Percentiles rank a stretch among this genome's conserved stretches.
Evolutionary conservation across 164 flowering plant species (phyloP).

Genomic region (Tetrastigma voinierianum): DNA sequence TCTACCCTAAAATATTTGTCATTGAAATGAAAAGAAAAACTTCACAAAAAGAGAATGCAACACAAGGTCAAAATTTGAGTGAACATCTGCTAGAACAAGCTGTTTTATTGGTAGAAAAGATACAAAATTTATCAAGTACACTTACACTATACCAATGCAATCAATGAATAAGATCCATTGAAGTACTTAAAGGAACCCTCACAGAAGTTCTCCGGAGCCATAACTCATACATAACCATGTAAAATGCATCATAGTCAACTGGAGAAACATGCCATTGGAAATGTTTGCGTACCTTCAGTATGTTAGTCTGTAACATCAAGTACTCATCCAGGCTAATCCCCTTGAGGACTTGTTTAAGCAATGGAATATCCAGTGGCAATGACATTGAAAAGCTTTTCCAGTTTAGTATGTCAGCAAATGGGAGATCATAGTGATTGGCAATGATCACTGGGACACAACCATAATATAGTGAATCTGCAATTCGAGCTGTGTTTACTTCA

Average conservation of each 20-base stretch:
- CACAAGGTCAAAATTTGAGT: too few relatives aligned
- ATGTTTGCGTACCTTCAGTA: conserved; percentile 66
- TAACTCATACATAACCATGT: conserved; percentile 83
- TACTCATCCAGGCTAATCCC: conserved; percentile 40
- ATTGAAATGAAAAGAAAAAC: too few relatives aligned
- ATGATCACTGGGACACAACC: conserved; percentile 83
- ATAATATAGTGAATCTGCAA: conserved; percentile 69
- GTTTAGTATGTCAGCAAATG: conserved; percentile 63
- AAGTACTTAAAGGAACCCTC: conserved; percentile 23
- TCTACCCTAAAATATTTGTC: too few relatives aligned
- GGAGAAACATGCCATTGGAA: conserved; percentile 67
- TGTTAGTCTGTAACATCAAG: conserved; percentile 42
- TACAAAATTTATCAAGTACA: too few relatives aligned
- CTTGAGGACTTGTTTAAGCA: conserved; percentile 57
- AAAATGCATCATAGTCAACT: conserved; percentile 65
- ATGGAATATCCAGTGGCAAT: conserved; percentile 67
- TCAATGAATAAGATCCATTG: background rate
- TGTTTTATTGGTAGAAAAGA: too few relatives aligned
- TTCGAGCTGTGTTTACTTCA: conserved; percentile 86
- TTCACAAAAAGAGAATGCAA: background rate
- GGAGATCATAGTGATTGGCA: conserved; percentile 83
- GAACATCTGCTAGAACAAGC: too few relatives aligned
- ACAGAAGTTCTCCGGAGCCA: conserved; percentile 70
- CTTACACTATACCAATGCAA: background rate
- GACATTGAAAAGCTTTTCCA: conserved; percentile 76